Evolutionary conservation across 1,139 yeast species (phyloP).

Genomic region (Candida anutae): DNA sequence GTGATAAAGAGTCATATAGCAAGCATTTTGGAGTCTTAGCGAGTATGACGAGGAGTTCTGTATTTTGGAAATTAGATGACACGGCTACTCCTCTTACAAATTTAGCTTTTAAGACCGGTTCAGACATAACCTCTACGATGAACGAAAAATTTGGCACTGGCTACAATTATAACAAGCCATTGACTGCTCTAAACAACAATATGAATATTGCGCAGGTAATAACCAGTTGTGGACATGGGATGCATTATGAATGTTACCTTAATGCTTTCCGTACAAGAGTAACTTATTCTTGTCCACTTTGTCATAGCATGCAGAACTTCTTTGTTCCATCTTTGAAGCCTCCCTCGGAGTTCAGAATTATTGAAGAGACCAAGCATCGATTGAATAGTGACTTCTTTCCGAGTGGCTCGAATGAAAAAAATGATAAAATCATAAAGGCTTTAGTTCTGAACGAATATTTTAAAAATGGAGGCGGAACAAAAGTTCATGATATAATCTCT

Average conservation of each 20-base stretch:
- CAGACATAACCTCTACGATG: conserved; percentile 11
- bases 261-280: conserved; percentile 15
- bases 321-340: conserved; percentile 37
- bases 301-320: conserved; percentile 44
- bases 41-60: conserved; percentile 25
- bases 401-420: too few relatives aligned
- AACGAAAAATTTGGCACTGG: conserved; percentile 30
- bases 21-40: conserved; percentile 52
- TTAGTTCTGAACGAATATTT: too few relatives aligned
- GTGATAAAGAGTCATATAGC: conserved; percentile 41
- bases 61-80: conserved; percentile 43
- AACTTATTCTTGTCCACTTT: conserved; percentile 52
- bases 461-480: too few relatives aligned
- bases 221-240: conserved; percentile 63
- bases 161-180: conserved; percentile 11
- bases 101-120: conserved; percentile 22
- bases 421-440: too few relatives aligned
- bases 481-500: too few relatives aligned
- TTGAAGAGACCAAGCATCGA: too few relatives aligned
- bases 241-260: conserved; percentile 52
- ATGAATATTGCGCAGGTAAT: conserved; percentile 25
- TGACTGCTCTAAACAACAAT: conserved; percentile 5
- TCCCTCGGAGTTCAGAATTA: too few relatives aligned
- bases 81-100: conserved; percentile 4
- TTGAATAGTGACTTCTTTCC: too few relatives aligned